Evolutionary conservation across 352 stramenopile genomes (phyloP).

Genomic region (Pythium volutum): DNA sequence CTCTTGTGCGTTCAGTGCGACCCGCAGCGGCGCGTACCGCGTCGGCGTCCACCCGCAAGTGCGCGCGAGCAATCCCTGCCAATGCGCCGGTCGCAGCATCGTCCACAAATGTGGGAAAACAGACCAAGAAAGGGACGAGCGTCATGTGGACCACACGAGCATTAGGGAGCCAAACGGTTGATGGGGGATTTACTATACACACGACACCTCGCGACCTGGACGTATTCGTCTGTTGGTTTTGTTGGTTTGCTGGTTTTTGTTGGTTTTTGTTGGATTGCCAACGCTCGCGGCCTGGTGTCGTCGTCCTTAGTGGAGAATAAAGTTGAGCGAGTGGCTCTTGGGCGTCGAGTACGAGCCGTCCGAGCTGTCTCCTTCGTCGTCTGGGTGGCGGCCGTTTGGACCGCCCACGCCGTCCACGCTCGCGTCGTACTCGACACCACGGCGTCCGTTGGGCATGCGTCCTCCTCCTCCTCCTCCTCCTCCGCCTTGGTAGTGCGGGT

Average conservation of each 20-base stretch:
- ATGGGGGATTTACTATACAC: conserved; percentile 6
- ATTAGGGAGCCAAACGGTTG: not conserved
- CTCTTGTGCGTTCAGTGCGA: conserved; percentile 33
- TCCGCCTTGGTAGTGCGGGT: conserved; percentile 6
- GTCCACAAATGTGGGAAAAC: not conserved
- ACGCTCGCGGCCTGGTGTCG: not conserved
- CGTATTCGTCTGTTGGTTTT: too few species aligned
- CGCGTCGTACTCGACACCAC: conserved; percentile 13
- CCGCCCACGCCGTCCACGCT: conserved; percentile 10
- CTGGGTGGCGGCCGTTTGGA: conserved; percentile 17
- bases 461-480: not conserved
- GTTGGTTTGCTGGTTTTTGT: too few species aligned
- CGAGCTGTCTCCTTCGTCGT: conserved; percentile 46
- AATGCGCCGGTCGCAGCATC: conserved; percentile 16
- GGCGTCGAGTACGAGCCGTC: conserved; percentile 51
- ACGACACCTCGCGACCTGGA: not conserved
- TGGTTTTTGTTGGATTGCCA: not conserved
- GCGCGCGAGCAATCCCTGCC: conserved; percentile 34
- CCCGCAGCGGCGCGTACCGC: conserved; percentile 45
- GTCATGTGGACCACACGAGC: conserved; percentile 14
- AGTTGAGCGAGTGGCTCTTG: conserved; percentile 84
- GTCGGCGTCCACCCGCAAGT: conserved; percentile 42
- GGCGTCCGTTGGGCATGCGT: conserved; percentile 10
- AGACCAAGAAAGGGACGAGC: not conserved
- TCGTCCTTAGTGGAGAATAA: conserved; percentile 60